phyloP scores from a whole-genome alignment of 371 early-diverging fungal genomes.

The Mucor mucedo region DNA sequence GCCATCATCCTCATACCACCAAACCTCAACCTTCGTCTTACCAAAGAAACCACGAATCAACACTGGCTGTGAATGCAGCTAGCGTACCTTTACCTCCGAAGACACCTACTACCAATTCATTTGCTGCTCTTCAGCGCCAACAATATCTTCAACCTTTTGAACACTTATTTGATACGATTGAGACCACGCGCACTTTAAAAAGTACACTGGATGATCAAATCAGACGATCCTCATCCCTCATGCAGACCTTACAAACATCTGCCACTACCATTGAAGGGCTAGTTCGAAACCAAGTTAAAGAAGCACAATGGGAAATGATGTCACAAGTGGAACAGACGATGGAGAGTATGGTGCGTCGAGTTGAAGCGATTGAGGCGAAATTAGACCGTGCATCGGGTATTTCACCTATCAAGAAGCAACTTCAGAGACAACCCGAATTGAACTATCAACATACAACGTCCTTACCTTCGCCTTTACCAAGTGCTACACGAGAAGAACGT shows the following conservation, averaged over 20 bases:
- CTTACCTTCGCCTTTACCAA: slow-evolving; percentile 26
- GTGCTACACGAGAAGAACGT: slow-evolving; percentile 28
- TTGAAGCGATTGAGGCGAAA: neutral
- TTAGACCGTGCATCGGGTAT: neutral
- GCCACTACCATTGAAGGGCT: slow-evolving; percentile 80
- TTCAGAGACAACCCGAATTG: neutral
- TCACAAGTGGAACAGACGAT: slow-evolving; percentile 29
- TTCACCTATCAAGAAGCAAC: neutral
- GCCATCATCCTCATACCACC: slow-evolving; percentile 6
- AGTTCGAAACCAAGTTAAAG: slow-evolving; percentile 75
- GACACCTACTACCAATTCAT: slow-evolving; percentile 42
- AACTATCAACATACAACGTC: slow-evolving; percentile 4
- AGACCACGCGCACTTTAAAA: slow-evolving; percentile 64
- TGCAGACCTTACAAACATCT: slow-evolving; percentile 78
- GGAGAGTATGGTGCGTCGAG: slow-evolving; percentile 7
- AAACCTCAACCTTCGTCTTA: slow-evolving; percentile 1
- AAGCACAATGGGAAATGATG: slow-evolving; percentile 71
- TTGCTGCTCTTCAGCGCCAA: slow-evolving; percentile 44
- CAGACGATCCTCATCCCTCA: slow-evolving; percentile 71
- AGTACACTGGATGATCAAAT: slow-evolving; percentile 78
- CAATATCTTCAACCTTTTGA: slow-evolving; percentile 65
- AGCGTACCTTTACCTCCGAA: slow-evolving; percentile 31
- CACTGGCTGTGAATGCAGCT: slow-evolving; percentile 25
- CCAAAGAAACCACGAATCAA: slow-evolving; percentile 10
- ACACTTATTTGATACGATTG: slow-evolving; percentile 66